Evolutionary conservation across 2,329 filamentous ascomycete genomes (phyloP).

Genomic region (Botryosphaeria dothidea): DNA sequence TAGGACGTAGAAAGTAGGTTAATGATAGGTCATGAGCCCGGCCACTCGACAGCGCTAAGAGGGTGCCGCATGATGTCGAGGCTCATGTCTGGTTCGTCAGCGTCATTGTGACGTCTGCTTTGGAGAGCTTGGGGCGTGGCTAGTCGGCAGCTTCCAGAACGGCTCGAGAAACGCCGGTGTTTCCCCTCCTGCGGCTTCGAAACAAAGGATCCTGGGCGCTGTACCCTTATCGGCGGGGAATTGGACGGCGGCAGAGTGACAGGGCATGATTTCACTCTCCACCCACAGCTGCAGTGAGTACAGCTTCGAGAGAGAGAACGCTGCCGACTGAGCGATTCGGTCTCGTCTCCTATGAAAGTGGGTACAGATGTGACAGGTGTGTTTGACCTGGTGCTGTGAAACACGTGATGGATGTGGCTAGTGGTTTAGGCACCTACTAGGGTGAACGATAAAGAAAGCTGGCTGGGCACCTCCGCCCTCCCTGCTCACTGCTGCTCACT

Average conservation of each 20-base stretch:
- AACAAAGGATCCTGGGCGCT: not conserved
- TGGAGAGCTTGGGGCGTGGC: too few species aligned
- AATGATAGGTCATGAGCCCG: too few species aligned
- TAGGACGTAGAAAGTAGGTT: too few species aligned
- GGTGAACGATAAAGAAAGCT: constrained; percentile 7
- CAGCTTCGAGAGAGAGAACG: too few species aligned
- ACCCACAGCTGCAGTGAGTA: not conserved
- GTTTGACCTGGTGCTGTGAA: not conserved
- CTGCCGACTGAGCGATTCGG: too few species aligned
- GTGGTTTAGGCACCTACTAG: not conserved
- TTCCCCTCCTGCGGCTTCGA: not conserved
- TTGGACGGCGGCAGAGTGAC: too few species aligned
- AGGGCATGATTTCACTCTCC: too few species aligned
- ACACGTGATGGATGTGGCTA: constrained; percentile 14
- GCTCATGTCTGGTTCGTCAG: too few species aligned
- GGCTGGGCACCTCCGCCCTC: not conserved
- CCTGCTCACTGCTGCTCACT: not conserved
- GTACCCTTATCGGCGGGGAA: too few species aligned
- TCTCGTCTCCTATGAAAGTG: too few species aligned
- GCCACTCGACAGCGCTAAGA: too few species aligned
- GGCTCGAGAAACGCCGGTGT: not conserved
- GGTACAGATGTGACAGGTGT: not conserved
- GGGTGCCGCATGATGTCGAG: too few species aligned
- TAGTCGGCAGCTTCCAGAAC: not conserved
- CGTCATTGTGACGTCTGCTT: not conserved